Conservation (phyloP, 164 flowering plant genomes). For the Paratinospora sagittata region DNA sequence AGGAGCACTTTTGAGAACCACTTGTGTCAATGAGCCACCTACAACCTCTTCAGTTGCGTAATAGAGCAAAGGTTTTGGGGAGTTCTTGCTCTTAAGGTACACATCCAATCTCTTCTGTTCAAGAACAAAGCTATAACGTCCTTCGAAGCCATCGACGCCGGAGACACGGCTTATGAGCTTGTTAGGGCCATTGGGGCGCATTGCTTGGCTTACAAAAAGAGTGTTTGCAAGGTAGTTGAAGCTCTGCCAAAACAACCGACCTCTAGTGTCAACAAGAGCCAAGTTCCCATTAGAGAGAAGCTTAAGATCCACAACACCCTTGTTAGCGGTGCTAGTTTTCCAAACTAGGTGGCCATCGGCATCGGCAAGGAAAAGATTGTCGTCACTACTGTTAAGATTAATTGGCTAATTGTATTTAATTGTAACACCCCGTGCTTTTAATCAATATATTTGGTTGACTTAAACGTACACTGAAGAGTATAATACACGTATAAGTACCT, state of each 20-base stretch:
- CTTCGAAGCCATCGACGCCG: slow-evolving; percentile 14
- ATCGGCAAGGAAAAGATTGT: slow-evolving; percentile 47
- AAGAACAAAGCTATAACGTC: slow-evolving; percentile 24
- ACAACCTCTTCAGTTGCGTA: neutral
- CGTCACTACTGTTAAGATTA: slow-evolving; percentile 32
- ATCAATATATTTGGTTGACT: too few relatives aligned
- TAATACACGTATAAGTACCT: too few relatives aligned
- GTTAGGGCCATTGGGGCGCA: slow-evolving; percentile 12
- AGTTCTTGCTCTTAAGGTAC: slow-evolving; percentile 18
- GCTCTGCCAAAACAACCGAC: slow-evolving; percentile 33
- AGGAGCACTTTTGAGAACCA: neutral
- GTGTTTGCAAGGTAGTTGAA: slow-evolving; percentile 32
- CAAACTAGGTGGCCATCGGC: slow-evolving; percentile 43
- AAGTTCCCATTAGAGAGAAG: slow-evolving; percentile 28
- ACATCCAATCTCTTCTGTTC: slow-evolving; percentile 13
- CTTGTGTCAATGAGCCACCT: neutral
- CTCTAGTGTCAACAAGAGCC: slow-evolving; percentile 21
- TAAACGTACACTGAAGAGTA: too few relatives aligned
- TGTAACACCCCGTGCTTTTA: too few relatives aligned
- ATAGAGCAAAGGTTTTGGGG: neutral
- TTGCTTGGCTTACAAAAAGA: slow-evolving; percentile 26
- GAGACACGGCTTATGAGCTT: slow-evolving; percentile 27
- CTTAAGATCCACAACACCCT: slow-evolving; percentile 24
- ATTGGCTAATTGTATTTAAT: too few relatives aligned
- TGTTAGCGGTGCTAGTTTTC: slow-evolving; percentile 49